Evolutionary conservation across 2,329 filamentous ascomycete species (phyloP).

Genomic region (Penicillium sp.): DNA sequence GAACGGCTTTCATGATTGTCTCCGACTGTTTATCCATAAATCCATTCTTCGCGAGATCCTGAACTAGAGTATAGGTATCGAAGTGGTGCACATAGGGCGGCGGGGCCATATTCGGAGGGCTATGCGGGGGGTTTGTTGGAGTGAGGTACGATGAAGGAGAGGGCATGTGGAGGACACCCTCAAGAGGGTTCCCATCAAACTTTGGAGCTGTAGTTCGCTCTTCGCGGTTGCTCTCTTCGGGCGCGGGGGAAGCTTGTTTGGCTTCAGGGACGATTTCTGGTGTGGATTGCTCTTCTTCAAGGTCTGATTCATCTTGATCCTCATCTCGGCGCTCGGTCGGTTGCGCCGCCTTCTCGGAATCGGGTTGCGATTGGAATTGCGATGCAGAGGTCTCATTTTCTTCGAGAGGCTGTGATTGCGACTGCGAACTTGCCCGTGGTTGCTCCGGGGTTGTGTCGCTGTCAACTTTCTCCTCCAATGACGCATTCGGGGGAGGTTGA

Average conservation of each 20-base stretch:
- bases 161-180: conserved; percentile 49
- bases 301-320: conserved; percentile 24
- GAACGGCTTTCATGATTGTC: conserved; percentile 90
- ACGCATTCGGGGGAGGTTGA: background rate
- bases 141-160: conserved; percentile 43
- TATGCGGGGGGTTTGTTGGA: conserved; percentile 32
- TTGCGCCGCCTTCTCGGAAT: conserved; percentile 23
- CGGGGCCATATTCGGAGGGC: conserved; percentile 67
- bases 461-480: conserved; percentile 19
- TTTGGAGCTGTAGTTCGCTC: conserved; percentile 10
- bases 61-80: conserved; percentile 89
- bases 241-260: conserved; percentile 5
- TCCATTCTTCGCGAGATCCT: conserved; percentile 72
- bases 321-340: conserved; percentile 19
- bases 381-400: conserved; percentile 15
- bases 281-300: conserved; percentile 26
- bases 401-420: conserved; percentile 13
- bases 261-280: conserved; percentile 16
- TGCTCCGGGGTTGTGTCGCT: conserved; percentile 22
- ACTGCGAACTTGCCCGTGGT: conserved; percentile 11
- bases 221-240: conserved; percentile 18
- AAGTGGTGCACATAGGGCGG: conserved; percentile 93
- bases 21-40: conserved; percentile 78
- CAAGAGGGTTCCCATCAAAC: conserved; percentile 36
- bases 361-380: conserved; percentile 20